Conservation (phyloP, 768 basidiomycete species). For the Podaxis rugospora region DNA sequence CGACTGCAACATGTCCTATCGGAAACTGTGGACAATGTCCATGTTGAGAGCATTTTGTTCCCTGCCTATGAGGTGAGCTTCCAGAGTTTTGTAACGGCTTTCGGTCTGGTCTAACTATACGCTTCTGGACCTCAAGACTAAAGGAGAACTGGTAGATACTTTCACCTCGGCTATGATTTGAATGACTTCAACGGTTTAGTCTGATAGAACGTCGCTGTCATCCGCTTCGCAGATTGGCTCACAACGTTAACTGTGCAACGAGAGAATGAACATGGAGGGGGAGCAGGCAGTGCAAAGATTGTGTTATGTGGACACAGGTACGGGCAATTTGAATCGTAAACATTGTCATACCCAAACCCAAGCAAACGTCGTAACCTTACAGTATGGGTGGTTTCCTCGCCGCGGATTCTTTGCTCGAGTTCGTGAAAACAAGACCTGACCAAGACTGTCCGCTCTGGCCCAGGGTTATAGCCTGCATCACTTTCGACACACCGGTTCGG, state of each 20-base stretch:
- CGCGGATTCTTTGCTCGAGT: constrained; percentile 77
- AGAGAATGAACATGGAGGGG: constrained; percentile 72
- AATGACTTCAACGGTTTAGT: background rate
- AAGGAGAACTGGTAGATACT: constrained; percentile 75
- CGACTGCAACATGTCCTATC: constrained; percentile 73
- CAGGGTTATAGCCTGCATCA: constrained; percentile 75
- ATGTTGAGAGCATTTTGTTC: constrained; percentile 76
- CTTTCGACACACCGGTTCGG: constrained; percentile 88
- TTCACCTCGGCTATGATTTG: background rate
- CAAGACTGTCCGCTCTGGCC: constrained; percentile 77
- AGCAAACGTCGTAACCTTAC: background rate
- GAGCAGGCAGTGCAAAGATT: constrained; percentile 75
- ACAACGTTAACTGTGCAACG: constrained; percentile 82
- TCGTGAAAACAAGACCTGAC: constrained; percentile 64
- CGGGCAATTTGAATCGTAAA: constrained; percentile 10
- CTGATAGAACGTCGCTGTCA: constrained; percentile 58
- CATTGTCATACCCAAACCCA: background rate
- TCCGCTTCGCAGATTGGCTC: constrained; percentile 89
- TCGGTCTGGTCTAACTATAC: background rate
- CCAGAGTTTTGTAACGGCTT: constrained; percentile 5
- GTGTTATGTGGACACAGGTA: constrained; percentile 90
- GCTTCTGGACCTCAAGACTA: constrained; percentile 49
- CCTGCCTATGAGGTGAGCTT: constrained; percentile 81
- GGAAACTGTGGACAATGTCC: constrained; percentile 51
- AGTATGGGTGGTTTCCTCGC: constrained; percentile 94